phyloP scores from a whole-genome alignment of 2,329 filamentous ascomycete genomes.

The Pyrenochaeta sp. region DNA sequence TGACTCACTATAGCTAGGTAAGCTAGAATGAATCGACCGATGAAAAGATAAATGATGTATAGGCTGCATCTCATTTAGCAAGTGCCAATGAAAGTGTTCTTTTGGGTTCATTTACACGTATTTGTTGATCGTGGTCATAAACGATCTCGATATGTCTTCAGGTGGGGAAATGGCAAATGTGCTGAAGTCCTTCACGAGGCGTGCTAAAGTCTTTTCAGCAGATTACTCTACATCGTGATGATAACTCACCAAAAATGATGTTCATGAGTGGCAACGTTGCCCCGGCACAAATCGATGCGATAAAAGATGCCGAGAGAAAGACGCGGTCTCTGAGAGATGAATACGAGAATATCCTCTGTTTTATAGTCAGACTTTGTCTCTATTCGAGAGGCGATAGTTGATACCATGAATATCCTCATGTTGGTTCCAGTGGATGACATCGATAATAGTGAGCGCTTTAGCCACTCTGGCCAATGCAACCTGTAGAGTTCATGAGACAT shows the following conservation, averaged over 20 bases:
- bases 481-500: neutral
- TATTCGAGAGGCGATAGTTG: neutral
- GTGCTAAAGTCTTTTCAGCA: slow-evolving; percentile 11
- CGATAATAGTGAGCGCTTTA: neutral
- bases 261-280: slow-evolving; percentile 63
- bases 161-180: slow-evolving; percentile 1
- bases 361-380: neutral
- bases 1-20: slow-evolving; percentile 63
- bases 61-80: slow-evolving; percentile 3
- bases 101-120: slow-evolving; percentile 18
- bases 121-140: slow-evolving; percentile 25
- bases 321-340: slow-evolving; percentile 20
- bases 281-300: slow-evolving; percentile 30
- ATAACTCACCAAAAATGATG: slow-evolving; percentile 60
- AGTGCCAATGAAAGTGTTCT: neutral
- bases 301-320: slow-evolving; percentile 19
- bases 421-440: neutral
- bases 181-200: slow-evolving; percentile 24
- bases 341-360: slow-evolving; percentile 33
- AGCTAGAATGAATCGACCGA: slow-evolving; percentile 62
- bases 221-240: slow-evolving; percentile 21
- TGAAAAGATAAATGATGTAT: slow-evolving; percentile 67
- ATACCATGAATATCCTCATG: slow-evolving; percentile 5
- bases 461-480: neutral
- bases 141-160: slow-evolving; percentile 5